A percentile compares a stretch with the other conserved stretches of the same genome.
Evolutionary conservation across 2,329 filamentous ascomycete genomes (phyloP).

Genomic region (Penicillium sp.): DNA sequence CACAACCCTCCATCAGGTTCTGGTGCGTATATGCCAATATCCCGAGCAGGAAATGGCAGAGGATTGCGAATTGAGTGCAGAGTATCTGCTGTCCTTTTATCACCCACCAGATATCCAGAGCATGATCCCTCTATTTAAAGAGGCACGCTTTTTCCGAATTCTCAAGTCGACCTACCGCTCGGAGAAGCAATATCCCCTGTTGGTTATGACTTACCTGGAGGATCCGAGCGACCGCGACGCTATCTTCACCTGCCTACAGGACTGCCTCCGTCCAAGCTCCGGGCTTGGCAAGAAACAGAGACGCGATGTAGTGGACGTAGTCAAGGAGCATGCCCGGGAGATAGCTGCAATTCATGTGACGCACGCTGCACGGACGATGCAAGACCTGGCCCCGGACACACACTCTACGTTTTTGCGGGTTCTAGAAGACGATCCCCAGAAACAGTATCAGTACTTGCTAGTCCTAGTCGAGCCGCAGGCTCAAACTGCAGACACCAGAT

Average conservation of each 20-base stretch:
- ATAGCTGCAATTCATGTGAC: slow-evolving; percentile 66
- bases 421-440: slow-evolving; percentile 57
- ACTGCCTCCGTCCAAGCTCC: slow-evolving; percentile 66
- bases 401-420: slow-evolving; percentile 65
- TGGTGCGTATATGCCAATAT: slow-evolving; percentile 80
- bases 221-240: slow-evolving; percentile 72
- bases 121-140: slow-evolving; percentile 72
- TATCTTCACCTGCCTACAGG: slow-evolving; percentile 75
- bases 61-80: slow-evolving; percentile 93
- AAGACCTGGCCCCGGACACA: slow-evolving; percentile 59
- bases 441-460: slow-evolving; percentile 74
- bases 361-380: slow-evolving; percentile 64
- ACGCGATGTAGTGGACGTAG: slow-evolving; percentile 65
- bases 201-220: slow-evolving; percentile 79
- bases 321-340: slow-evolving; percentile 63
- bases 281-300: slow-evolving; percentile 66
- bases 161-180: slow-evolving; percentile 81
- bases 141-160: slow-evolving; percentile 84
- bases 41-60: slow-evolving; percentile 77
- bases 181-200: slow-evolving; percentile 74
- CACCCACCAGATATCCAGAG: slow-evolving; percentile 77
- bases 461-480: slow-evolving; percentile 67
- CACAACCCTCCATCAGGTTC: slow-evolving; percentile 74
- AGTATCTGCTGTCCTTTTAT: slow-evolving; percentile 91
- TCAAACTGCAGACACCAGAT: slow-evolving; percentile 31